Conservation (phyloP, 2,329 filamentous ascomycete genomes). For the Colletotrichum horii region DNA sequence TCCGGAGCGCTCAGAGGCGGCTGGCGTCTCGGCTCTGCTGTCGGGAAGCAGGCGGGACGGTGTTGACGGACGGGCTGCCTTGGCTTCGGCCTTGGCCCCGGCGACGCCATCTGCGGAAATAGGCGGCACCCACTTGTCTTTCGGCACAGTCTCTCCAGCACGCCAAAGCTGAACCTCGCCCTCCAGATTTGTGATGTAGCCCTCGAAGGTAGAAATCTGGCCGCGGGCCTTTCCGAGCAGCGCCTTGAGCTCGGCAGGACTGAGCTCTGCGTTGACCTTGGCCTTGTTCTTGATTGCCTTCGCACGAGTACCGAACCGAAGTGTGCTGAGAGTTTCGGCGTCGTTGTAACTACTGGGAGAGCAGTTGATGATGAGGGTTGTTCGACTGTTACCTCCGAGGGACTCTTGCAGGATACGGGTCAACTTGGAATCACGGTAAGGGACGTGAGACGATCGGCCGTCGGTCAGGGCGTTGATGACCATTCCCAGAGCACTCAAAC, state of each 20-base stretch:
- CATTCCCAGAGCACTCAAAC: conserved; percentile 96
- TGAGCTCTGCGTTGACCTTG: conserved; percentile 98
- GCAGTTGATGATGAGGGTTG: conserved; percentile 98
- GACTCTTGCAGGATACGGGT: conserved; percentile 97
- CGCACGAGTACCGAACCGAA: conserved; percentile 93
- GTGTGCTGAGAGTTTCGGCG: conserved; percentile 87
- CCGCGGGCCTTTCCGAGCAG: conserved; percentile 91
- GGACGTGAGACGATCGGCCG: conserved; percentile 94
- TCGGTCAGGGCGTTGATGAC: conserved; percentile 98
- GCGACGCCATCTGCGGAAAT: conserved; percentile 58
- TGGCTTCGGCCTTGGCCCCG: conserved; percentile 44
- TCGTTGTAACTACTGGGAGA: conserved; percentile 99
- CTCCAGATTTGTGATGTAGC: conserved; percentile 83
- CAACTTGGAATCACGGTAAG: conserved; percentile 97
- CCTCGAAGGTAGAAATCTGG: conserved; percentile 87
- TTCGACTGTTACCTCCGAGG: conserved; percentile 94
- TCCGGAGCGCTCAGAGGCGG: conserved; percentile 78
- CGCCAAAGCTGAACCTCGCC: conserved; percentile 88
- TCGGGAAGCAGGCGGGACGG: conserved; percentile 57
- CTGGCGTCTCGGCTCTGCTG: conserved; percentile 66
- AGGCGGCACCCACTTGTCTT: conserved; percentile 83
- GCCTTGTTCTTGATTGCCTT: conserved; percentile 99
- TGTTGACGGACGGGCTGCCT: conserved; percentile 57
- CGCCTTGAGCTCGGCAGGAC: conserved; percentile 91
- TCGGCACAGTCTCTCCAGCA: conserved; percentile 84